Evolutionary conservation across 805 yeast species (phyloP).

Genomic region (Metschnikowia bowlesiae): DNA sequence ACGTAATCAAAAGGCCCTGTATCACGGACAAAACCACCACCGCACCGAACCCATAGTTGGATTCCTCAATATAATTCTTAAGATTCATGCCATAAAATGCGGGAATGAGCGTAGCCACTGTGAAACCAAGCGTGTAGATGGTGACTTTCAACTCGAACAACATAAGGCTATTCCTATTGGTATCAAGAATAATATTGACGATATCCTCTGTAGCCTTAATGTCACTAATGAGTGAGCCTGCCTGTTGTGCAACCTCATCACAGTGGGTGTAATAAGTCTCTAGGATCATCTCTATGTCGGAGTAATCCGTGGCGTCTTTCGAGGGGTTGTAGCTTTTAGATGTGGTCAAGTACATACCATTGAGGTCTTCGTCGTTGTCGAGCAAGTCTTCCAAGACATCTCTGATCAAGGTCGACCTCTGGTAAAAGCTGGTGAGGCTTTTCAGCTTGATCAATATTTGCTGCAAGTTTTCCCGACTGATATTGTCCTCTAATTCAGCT

Average conservation of each 20-base stretch:
- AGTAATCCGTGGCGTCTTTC: constrained; percentile 37
- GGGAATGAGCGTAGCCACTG: constrained; percentile 79
- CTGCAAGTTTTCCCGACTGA: constrained; percentile 69
- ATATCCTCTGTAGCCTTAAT: constrained; percentile 90
- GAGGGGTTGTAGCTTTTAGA: constrained; percentile 19
- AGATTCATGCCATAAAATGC: constrained; percentile 89
- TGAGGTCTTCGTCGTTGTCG: constrained; percentile 82
- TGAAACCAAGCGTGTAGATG: constrained; percentile 78
- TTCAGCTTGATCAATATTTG: constrained; percentile 73
- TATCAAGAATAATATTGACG: constrained; percentile 84
- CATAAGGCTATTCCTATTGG: constrained; percentile 88
- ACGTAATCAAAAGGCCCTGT: constrained; percentile 52
- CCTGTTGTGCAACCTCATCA: constrained; percentile 89
- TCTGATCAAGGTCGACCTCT: constrained; percentile 68
- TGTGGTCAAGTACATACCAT: constrained; percentile 69
- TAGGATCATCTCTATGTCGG: constrained; percentile 79
- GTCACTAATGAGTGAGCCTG: constrained; percentile 76
- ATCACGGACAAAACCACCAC: constrained; percentile 50
- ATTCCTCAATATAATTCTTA: constrained; percentile 72
- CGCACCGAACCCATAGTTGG: constrained; percentile 55
- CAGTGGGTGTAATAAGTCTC: constrained; percentile 89
- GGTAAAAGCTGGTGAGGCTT: constrained; percentile 66
- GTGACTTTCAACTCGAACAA: constrained; percentile 77
- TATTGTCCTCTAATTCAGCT: constrained; percentile 69
- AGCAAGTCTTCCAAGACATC: constrained; percentile 78